Base-by-base conservation (phyloP, 225 moss, liverwort and hornwort genomes). In the Lunularia cruciata region DNA sequence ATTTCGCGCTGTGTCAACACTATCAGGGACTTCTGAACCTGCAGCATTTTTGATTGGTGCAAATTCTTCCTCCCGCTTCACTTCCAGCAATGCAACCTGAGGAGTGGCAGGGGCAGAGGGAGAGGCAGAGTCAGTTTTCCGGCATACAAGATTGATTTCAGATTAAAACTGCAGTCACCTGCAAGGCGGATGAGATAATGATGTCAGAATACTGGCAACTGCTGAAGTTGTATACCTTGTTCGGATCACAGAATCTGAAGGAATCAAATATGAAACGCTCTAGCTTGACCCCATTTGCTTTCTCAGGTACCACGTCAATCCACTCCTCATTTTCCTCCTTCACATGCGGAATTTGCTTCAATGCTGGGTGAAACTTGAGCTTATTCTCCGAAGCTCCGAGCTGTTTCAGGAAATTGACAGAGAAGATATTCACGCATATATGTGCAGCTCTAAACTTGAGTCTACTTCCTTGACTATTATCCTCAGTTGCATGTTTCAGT, bases 261-360 rank as follows among this genome's bases (percentile, higher is more conserved):
- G 90, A 83, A 74, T 95, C 95, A 70, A 95, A 95, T 73, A 95
- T 90, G 20, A 90, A 95, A 34, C 82, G 88, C 72, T 95, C 95
- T 8, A 95, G 83, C 71, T 95, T 95, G 19, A 92, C 84, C 51
- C 90, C 95, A 54, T 95, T 92, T 7, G 88, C 87, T 45, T 77
- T 79, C 3, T 83, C 84, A 12, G 90, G 92, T 52, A 52, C 70
- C 5, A 92, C 78, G 31, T 63, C 27, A 45, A 72, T 36, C 83
- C 78, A 78, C n/a, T 60, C 69, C 4, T 54, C 52, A 26, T 13
- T 74, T 58, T 79, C 63, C 66, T 72, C 58, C 73, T 81, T 71
- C 47, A 81, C 37, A 59, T 78, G 85, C 23, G 83, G 76, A 48
- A 95, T 86, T 61, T 56, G 72, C 83, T 92, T 95, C 1, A 77